These are phyloP conservation scores for Verticillium isaacii DNA, from an alignment of 2,329 filamentous ascomycete genomes.

Conservation along the genomic window DNA sequence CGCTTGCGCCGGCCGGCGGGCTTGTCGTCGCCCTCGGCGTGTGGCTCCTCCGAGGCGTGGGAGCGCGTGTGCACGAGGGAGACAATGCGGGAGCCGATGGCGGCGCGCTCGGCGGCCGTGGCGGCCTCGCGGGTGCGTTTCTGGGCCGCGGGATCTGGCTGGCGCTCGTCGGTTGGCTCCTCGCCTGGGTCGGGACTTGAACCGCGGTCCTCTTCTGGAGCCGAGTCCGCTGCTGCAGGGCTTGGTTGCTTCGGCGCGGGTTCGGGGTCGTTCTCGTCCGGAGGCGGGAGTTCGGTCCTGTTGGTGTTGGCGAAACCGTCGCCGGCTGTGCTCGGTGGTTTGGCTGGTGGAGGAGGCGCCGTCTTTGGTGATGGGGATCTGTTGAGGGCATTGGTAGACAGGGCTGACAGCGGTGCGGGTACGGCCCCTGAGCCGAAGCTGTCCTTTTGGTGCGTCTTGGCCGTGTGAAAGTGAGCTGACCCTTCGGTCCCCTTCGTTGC, in stretches of 20 bases:
- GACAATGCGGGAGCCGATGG: conserved; percentile 28
- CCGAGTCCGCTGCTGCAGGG: neutral
- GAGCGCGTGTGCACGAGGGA: conserved; percentile 32
- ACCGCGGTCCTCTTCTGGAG: conserved; percentile 12
- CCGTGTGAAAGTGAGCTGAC: conserved; percentile 34
- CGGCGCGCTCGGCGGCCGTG: conserved; percentile 32
- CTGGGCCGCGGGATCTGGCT: conserved; percentile 28
- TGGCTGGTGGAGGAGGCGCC: neutral
- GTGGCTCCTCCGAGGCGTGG: conserved; percentile 7
- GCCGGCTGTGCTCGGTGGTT: neutral
- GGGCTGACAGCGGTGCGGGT: conserved; percentile 33
- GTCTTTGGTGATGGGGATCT: conserved; percentile 26
- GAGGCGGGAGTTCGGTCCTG: neutral
- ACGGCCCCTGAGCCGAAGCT: conserved; percentile 20
- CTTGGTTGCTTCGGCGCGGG: neutral
- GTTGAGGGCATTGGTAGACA: conserved; percentile 35
- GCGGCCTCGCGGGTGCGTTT: conserved; percentile 9
- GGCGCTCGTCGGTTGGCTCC: conserved; percentile 16
- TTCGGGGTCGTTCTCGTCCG: neutral
- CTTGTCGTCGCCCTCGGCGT: conserved; percentile 5
- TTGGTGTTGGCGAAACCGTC: neutral
- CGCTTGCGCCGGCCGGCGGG: conserved; percentile 27
- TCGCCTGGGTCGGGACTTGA: conserved; percentile 7
- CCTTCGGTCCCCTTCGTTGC: conserved; percentile 5
- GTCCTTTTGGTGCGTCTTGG: conserved; percentile 30